A percentile compares a stretch with the other conserved stretches of the same genome.
These are phyloP conservation scores for Panicum hallii DNA, from an alignment of 202 grass and related monocot genomes.

Conservation along the genomic window DNA sequence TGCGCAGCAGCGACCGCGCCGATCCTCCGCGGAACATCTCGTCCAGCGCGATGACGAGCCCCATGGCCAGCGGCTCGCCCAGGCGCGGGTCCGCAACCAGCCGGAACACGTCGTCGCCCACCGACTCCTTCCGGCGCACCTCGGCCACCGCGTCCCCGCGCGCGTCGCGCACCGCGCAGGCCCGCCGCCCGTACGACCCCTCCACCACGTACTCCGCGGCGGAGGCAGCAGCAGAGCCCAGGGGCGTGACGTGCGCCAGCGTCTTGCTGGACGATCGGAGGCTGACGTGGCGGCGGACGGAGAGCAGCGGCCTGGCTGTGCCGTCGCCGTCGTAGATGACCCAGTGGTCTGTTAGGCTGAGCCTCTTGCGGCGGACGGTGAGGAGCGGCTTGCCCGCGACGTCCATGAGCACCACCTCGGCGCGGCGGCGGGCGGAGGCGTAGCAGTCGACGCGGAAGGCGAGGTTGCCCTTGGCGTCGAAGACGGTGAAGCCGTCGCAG, in stretches of 20 bases:
- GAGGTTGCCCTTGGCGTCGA: constrained; percentile 66
- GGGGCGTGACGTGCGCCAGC: constrained; percentile 51
- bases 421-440: constrained; percentile 37
- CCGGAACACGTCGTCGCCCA: constrained; percentile 73
- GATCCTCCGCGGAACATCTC: constrained; percentile 59
- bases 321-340: constrained; percentile 75
- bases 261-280: constrained; percentile 48
- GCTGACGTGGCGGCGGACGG: constrained; percentile 61
- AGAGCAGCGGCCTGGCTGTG: constrained; percentile 51
- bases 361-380: constrained; percentile 65
- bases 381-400: constrained; percentile 61
- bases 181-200: constrained; percentile 69
- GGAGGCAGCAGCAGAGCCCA: too few relatives aligned
- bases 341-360: constrained; percentile 50
- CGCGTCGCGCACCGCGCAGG: constrained; percentile 52
- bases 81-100: constrained; percentile 49
- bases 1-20: constrained; percentile 41
- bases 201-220: constrained; percentile 50
- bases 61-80: constrained; percentile 60
- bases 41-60: constrained; percentile 72
- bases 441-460: constrained; percentile 90
- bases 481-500: constrained; percentile 90
- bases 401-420: constrained; percentile 92
- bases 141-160: constrained; percentile 51
- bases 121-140: constrained; percentile 65